phyloP scores from a whole-genome alignment of 805 yeast species.

The Wickerhamiella occidentalis region DNA sequence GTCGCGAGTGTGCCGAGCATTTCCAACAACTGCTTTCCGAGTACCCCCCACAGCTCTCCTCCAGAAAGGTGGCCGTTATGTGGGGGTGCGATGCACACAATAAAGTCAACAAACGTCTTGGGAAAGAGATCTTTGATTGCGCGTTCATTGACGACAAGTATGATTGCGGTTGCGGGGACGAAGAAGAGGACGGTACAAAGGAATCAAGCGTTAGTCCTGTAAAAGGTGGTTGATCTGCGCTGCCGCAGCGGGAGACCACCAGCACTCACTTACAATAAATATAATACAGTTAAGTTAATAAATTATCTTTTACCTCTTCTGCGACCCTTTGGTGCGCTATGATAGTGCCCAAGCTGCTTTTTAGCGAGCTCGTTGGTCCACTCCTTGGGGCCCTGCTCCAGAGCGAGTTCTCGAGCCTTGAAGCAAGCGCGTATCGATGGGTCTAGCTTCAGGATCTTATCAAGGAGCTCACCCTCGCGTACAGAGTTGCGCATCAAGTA shows the following conservation, averaged over 20 bases:
- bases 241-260: no score
- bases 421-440: conserved; percentile 7
- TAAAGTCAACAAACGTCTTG: conserved; percentile 61
- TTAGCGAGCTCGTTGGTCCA: conserved; percentile 13
- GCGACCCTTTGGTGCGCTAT: conserved; percentile 3
- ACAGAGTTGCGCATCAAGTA: conserved; percentile 12
- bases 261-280: conserved; percentile 1
- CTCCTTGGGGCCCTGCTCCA: background rate
- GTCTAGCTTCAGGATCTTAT: conserved; percentile 7
- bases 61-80: conserved; percentile 69
- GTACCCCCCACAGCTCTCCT: conserved; percentile 73
- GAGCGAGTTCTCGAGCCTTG: conserved; percentile 7
- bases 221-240: conserved; percentile 6
- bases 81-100: conserved; percentile 97
- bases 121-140: conserved; percentile 71
- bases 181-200: conserved; percentile 18
- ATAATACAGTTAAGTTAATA: background rate
- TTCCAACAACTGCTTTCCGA: conserved; percentile 56
- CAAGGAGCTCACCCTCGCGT: conserved; percentile 17
- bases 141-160: conserved; percentile 74
- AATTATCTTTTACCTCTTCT: conserved; percentile 7
- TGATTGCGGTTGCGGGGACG: conserved; percentile 70
- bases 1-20: conserved; percentile 94
- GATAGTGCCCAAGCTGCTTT: conserved; percentile 8
- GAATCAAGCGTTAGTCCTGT: conserved; percentile 4